These are phyloP conservation scores for Podosphaera fusca DNA, from an alignment of 2,329 filamentous ascomycete genomes.

Conservation along the genomic window DNA sequence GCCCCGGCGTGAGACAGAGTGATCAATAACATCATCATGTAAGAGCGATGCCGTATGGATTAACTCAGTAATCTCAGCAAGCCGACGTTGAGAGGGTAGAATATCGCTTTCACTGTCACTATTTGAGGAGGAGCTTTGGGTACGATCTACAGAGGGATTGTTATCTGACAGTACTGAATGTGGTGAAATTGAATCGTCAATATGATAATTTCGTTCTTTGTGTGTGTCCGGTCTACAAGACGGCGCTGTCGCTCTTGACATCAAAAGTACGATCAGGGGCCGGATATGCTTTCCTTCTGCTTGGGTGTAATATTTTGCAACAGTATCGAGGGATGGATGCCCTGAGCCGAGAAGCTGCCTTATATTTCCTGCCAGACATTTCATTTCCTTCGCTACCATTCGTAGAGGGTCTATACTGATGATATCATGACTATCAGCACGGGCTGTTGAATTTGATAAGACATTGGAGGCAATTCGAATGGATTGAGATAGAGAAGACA, in stretches of 20 bases:
- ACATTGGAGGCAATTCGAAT: conserved; percentile 48
- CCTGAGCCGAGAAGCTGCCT: conserved; percentile 80
- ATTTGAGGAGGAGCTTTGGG: conserved; percentile 17
- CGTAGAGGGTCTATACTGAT: conserved; percentile 71
- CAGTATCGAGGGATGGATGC: conserved; percentile 80
- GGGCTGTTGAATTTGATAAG: conserved; percentile 39
- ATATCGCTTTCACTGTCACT: conserved; percentile 36
- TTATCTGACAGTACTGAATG: conserved; percentile 47
- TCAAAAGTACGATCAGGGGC: conserved; percentile 81
- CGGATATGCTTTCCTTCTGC: conserved; percentile 93
- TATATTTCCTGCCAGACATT: conserved; percentile 84
- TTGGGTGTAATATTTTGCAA: conserved; percentile 94
- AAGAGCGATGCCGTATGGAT: conserved; percentile 93
- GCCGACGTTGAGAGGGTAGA: conserved; percentile 71
- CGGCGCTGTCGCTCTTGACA: conserved; percentile 80
- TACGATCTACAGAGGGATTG: conserved; percentile 44
- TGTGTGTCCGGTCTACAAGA: conserved; percentile 37
- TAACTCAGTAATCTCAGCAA: conserved; percentile 91
- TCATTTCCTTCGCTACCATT: conserved; percentile 88
- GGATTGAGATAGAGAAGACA: conserved; percentile 55
- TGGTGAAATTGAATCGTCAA: conserved; percentile 35
- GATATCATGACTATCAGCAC: conserved; percentile 33
- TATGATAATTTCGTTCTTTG: conserved; percentile 13
- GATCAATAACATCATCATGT: conserved; percentile 96
- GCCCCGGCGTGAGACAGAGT: conserved; percentile 64